These are phyloP conservation scores for Nothopassalora personata DNA, from an alignment of 2,329 filamentous ascomycete genomes.

Conservation along the genomic window DNA sequence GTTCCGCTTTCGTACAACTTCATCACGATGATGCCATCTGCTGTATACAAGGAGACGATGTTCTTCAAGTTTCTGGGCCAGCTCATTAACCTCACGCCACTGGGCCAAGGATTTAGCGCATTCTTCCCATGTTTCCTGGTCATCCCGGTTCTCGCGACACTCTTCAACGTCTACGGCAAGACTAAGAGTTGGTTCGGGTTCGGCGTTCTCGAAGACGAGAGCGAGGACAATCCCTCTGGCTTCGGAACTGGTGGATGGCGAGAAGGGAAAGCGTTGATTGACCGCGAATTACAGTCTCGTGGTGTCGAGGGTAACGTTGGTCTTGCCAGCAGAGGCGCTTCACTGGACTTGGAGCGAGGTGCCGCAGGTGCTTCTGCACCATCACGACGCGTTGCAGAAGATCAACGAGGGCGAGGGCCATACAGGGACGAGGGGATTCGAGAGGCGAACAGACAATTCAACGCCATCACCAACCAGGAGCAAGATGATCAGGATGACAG, in stretches of 20 bases:
- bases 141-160: conserved; percentile 74
- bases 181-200: conserved; percentile 74
- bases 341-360: conserved; percentile 26
- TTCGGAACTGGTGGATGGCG: conserved; percentile 82
- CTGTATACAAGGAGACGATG: conserved; percentile 68
- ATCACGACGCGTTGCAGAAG: conserved; percentile 1
- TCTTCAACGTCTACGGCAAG: conserved; percentile 85
- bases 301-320: conserved; percentile 34
- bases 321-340: conserved; percentile 25
- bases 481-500: conserved; percentile 61
- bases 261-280: conserved; percentile 84
- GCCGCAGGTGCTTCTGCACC: conserved; percentile 2
- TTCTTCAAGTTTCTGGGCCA: conserved; percentile 85
- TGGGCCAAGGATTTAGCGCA: conserved; percentile 79
- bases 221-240: conserved; percentile 56
- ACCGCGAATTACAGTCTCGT: conserved; percentile 60
- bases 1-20: conserved; percentile 96
- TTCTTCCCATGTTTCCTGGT: conserved; percentile 86
- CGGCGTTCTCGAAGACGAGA: conserved; percentile 70
- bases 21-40: conserved; percentile 73
- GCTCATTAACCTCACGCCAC: conserved; percentile 73
- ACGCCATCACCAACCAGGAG: conserved; percentile 28
- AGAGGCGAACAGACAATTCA: conserved; percentile 29
- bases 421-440: conserved; percentile 17
- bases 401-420: conserved; percentile 3